These are phyloP conservation scores for Saksenaea oblongispora DNA, from an alignment of 371 early-diverging fungal genomes.

Conservation along the genomic window DNA sequence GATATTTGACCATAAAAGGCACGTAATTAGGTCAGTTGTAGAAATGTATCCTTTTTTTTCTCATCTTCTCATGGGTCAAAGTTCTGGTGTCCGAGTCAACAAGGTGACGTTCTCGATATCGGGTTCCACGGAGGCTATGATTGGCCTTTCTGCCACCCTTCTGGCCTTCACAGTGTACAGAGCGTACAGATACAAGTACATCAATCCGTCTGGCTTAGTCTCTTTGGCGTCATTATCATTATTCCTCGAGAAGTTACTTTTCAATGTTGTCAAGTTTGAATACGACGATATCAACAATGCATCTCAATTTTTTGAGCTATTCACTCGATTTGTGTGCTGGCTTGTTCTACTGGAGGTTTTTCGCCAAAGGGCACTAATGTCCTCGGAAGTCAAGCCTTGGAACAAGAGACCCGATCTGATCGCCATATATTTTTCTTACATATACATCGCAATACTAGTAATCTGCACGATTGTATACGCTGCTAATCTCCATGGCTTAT, in stretches of 20 bases:
- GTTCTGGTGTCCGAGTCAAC: too few species aligned
- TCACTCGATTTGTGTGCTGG: background rate
- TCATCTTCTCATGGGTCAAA: too few species aligned
- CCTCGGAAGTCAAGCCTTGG: background rate
- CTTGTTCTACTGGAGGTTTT: background rate
- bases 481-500: too few species aligned
- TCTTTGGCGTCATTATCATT: background rate
- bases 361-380: background rate
- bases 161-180: background rate
- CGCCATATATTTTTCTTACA: background rate
- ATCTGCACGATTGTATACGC: background rate
- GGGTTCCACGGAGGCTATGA: background rate
- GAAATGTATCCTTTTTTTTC: too few species aligned
- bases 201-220: background rate
- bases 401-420: background rate
- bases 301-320: background rate
- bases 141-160: background rate
- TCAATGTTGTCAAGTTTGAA: background rate
- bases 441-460: background rate
- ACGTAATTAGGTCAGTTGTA: too few species aligned
- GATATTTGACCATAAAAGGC: too few species aligned
- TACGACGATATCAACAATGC: too few species aligned
- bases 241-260: background rate
- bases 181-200: background rate
- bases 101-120: background rate